Evolutionary conservation across 495 filamentous ascomycete genomes (phyloP).

Genomic region (Rhypophila decipiens): DNA sequence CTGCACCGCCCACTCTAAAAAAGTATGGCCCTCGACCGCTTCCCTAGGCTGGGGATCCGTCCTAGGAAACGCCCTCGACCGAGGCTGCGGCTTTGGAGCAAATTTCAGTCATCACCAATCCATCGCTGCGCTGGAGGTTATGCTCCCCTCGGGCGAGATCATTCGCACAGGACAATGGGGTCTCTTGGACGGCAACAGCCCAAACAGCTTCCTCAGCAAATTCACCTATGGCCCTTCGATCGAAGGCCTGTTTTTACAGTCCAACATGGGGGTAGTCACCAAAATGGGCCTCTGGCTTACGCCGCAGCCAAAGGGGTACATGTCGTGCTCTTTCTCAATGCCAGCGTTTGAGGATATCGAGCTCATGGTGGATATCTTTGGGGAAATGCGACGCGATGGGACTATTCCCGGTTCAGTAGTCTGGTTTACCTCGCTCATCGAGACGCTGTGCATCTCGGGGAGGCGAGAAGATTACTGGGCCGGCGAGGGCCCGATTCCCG

Average conservation of each 20-base stretch:
- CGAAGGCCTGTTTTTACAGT: slow-evolving; percentile 45
- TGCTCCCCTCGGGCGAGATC: slow-evolving; percentile 41
- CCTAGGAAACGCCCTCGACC: slow-evolving; percentile 46
- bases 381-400: slow-evolving; percentile 31
- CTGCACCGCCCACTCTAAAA: slow-evolving; percentile 40
- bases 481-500: slow-evolving; percentile 39
- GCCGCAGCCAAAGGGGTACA: slow-evolving; percentile 42
- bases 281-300: slow-evolving; percentile 43
- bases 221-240: slow-evolving; percentile 42
- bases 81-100: slow-evolving; percentile 39
- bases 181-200: slow-evolving; percentile 34
- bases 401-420: slow-evolving; percentile 28
- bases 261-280: slow-evolving; percentile 44
- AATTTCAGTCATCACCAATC: slow-evolving; percentile 44
- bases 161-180: slow-evolving; percentile 47
- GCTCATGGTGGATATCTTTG: slow-evolving; percentile 33
- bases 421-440: slow-evolving; percentile 41
- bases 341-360: slow-evolving; percentile 40
- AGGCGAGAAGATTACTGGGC: slow-evolving; percentile 39
- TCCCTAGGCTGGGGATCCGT: slow-evolving; percentile 54
- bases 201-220: slow-evolving; percentile 39
- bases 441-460: slow-evolving; percentile 42
- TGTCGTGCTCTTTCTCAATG: slow-evolving; percentile 44
- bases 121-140: slow-evolving; percentile 43
- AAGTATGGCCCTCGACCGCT: slow-evolving; percentile 49